Conservation (phyloP, 2,329 filamentous ascomycete genomes). For the Geosmithia flava region DNA sequence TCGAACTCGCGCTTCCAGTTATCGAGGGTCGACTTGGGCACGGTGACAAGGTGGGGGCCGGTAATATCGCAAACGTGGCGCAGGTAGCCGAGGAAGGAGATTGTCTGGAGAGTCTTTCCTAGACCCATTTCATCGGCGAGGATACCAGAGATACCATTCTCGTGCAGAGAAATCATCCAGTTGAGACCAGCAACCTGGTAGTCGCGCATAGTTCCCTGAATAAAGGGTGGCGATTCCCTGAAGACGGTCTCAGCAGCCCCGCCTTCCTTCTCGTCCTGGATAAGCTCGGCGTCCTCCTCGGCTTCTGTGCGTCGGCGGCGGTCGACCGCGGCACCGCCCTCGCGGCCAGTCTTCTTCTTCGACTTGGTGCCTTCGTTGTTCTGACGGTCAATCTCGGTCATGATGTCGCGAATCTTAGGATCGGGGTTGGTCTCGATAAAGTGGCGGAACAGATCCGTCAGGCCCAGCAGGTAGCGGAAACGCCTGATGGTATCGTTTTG, state of each 20-base stretch:
- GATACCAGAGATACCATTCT: conserved; percentile 98
- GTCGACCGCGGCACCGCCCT: conserved; percentile 72
- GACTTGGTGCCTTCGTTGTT: conserved; percentile 61
- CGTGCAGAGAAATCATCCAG: conserved; percentile 94
- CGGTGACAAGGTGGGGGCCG: conserved; percentile 81
- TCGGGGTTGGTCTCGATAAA: conserved; percentile 98
- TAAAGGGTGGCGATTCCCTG: conserved; percentile 82
- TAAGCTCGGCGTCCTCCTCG: conserved; percentile 85
- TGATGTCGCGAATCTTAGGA: conserved; percentile 85
- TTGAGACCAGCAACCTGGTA: conserved; percentile 94
- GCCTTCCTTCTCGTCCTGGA: conserved; percentile 80
- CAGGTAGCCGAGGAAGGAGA: conserved; percentile 90
- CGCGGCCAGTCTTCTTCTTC: conserved; percentile 64
- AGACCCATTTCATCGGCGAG: conserved; percentile 98
- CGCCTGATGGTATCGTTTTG: conserved; percentile 91
- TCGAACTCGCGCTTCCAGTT: conserved; percentile 96
- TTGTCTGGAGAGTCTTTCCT: conserved; percentile 95
- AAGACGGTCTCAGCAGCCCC: conserved; percentile 82
- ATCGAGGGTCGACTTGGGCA: conserved; percentile 94
- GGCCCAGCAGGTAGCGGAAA: conserved; percentile 86
- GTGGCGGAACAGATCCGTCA: conserved; percentile 95
- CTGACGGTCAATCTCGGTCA: conserved; percentile 87
- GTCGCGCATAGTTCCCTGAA: conserved; percentile 84
- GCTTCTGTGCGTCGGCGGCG: conserved; percentile 84
- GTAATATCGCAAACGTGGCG: conserved; percentile 81